Base-by-base conservation (phyloP, 345 rosid genomes). In the Linum usitatissimum region DNA sequence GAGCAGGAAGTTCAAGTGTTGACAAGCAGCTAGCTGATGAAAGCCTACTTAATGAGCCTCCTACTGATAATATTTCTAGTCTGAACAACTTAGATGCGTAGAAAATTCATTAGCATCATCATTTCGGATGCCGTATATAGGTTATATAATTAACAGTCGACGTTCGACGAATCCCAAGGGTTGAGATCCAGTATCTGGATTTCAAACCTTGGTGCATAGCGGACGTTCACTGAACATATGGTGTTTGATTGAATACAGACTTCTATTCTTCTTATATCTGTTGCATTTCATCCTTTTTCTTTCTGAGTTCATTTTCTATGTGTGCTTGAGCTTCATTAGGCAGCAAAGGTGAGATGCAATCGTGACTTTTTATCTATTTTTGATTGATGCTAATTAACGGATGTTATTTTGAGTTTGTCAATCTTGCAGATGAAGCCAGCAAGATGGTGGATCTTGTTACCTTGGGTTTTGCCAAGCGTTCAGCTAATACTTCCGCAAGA, bases 1-100 rank as follows among this genome's bases (percentile, higher is more conserved):
- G 71, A 55, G 78, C 75, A 69, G 86, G 74, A 73, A 66, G 69
- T 61, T 74, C 78, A 59, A 78, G 75, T 64, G 53, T 42, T 60
- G 83, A 77, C 70, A 68, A 60, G 64, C 79, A 86, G 94, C 76
- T 68, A 15, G 72, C 72, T 65, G 79, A 72, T 65, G 89, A 73
- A 42, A 57, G 20, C 59, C 65, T 59, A 45, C 51, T 45, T 13
- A 13, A 5, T 68, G 67, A 30, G 62, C 77, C 70, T 71, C 70
- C 71, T 66, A 56, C 64, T 38, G 51, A 45, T 45, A 45, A 10
- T 45, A 10, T 1, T 45, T 10, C 51, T 45, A 17, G 51, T 45
- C 17, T 45, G 3, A 45, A 45, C 13, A 45, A 45, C 15, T 45
- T 45, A 45, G 51, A 12, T 45, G 17, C 71, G 39, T 73, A 61